Evolutionary conservation across 176 grass and related monocot species (phyloP), one percentile per base, ranked within the genome.

Genomic region (Aegilops umbellulata): DNA sequence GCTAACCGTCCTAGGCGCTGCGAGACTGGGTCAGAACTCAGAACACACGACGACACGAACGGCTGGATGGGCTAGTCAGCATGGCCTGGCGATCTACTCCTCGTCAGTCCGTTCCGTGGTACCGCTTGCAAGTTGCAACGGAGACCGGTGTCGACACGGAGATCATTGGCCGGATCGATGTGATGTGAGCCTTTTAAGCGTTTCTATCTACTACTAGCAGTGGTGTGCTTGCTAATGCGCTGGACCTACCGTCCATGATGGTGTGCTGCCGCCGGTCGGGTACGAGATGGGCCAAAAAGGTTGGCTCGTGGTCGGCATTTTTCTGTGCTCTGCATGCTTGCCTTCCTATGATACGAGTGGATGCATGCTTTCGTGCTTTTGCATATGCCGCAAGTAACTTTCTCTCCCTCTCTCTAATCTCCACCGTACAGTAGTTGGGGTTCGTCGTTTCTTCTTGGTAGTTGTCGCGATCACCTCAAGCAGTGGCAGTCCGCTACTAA

Each of bases 161-260:
- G 47, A 74, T 80, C 88, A 76, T 85, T 76, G 30, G 14, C 10
- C 7, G 77, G 80, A 70, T 16, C 25, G 65, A 67, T 51, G 60
- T 62, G 79, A 88, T 35, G 31, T 67, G 82, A 60, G 73, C 81
- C 67, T 42, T 61, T 23, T 44, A 47, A 29, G 47, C 2, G n/a
- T 57, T 34, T 89, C 67, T 67, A 19, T 67, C 30, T 3, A 0
- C 15, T 16, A 5, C 1, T 16, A 6, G n/a, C n/a, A n/a, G 0
- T 65, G 31, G 17, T 57, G 3, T 32, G 49, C 57, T 42, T 19
- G 53, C 68, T 81, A 68, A 81, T 85, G 69, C 70, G 35, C 10
- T 11, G 83, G 88, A 39, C 78, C 78, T 86, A 77, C 78, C 74
- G 60, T 8, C 60, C 70, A 61, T 51, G 35, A 85, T 66, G 29